phyloP scores from a whole-genome alignment of 2,329 filamentous ascomycete species.

The Pseudogymnoascus sp. region DNA sequence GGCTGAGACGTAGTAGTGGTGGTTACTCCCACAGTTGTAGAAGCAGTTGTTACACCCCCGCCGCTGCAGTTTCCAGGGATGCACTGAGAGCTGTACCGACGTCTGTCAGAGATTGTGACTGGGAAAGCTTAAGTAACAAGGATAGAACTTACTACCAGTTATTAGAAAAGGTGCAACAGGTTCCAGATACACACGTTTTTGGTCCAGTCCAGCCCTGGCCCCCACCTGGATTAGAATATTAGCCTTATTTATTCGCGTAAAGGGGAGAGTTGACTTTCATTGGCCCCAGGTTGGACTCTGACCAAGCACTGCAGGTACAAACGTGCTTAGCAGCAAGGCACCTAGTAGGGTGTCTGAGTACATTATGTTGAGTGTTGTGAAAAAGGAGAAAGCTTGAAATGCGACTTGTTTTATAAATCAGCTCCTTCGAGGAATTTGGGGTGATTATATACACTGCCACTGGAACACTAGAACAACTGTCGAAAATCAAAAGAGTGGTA shows the following conservation, averaged over 20 bases:
- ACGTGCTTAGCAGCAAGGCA: not conserved
- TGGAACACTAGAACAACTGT: not conserved
- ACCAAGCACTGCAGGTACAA: not conserved
- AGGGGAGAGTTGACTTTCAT: not conserved
- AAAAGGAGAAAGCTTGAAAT: not conserved
- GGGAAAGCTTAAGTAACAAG: not conserved
- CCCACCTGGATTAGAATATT: not conserved
- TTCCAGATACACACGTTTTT: not conserved
- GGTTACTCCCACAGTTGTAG: not conserved
- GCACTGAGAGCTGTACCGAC: not conserved
- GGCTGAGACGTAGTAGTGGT: not conserved
- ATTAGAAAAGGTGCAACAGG: not conserved
- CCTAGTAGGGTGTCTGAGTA: not conserved
- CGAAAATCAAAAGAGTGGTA: not conserved
- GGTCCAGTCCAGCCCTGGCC: not conserved
- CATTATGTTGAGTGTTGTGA: not conserved
- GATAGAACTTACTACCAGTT: constrained; percentile 1
- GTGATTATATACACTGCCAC: not conserved
- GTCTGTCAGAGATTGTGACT: not conserved
- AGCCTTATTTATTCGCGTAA: not conserved
- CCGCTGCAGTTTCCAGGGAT: not conserved
- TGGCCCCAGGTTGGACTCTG: not conserved
- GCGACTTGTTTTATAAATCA: not conserved
- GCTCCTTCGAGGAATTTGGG: not conserved
- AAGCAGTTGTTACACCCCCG: not conserved